Evolutionary conservation across 495 filamentous ascomycete genomes (phyloP), one percentile per base, ranked within the genome.

Genomic region (Pseudomonodictys pantanalensis): DNA sequence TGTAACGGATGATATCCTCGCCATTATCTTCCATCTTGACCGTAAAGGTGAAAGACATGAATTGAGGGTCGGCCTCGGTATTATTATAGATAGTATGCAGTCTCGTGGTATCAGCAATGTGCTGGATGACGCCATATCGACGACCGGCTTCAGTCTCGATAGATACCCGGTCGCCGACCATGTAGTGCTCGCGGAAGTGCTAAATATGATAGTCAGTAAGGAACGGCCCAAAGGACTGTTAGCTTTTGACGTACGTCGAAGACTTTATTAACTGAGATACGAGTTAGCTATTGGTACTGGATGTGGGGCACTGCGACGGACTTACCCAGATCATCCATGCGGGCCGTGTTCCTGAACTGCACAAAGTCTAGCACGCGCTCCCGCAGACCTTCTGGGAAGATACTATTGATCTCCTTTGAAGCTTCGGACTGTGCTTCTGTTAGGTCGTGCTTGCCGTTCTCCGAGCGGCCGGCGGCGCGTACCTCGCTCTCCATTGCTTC

Each of bases 401-500:
- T 83, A 68, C 87, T 86, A 62, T 97, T 91, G 52, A 97, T 88
- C 71, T 92, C 91, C 68, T 85, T 84, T 29, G 91, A 91, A 52
- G 89, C 90, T 60, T 90, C 86, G 65, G 82, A 84, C 92, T 96
- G 62, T 17, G 38, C 24, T 6, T n/a, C 1, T 29, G 39, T 60
- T 39, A 60, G 25, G 28, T 25, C 12, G 18, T 44, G 38, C 12
- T 25, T 35, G 30, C n/a, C 8, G 30, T 4, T 42, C 10, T 15
- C 20, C 15, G 12, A 17, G 10, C 32, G 11, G 3, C 6, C 20
- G 20, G 24, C 15, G 7, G 33, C 8, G 42, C 85, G 38, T 83
- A 97, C 93, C 83, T 98, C 95, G 72, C 91, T 96, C 70, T 89
- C 84, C 15, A 91, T 78, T 3, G 93, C 93, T 52, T 97, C 90